Evolutionary conservation across 2,329 filamentous ascomycete genomes (phyloP).

Genomic region (Colletotrichum tabaci): DNA sequence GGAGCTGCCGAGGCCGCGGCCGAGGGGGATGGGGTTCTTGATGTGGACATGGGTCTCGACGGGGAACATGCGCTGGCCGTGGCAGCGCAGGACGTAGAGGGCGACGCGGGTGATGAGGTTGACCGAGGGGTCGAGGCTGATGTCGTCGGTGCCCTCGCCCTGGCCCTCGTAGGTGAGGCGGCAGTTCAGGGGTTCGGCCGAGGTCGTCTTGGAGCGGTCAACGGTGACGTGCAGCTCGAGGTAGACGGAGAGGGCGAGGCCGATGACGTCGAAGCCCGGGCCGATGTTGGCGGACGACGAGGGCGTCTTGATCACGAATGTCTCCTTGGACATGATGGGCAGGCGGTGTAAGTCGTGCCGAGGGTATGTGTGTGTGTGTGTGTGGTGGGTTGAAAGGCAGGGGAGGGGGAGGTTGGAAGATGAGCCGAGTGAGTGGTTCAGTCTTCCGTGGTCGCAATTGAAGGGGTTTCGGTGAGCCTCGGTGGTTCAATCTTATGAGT

Average conservation of each 20-base stretch:
- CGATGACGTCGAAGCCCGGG: constrained; percentile 97
- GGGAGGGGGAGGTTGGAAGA: neutral
- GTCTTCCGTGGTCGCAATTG: neutral
- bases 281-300: constrained; percentile 98
- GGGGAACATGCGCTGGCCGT: constrained; percentile 88
- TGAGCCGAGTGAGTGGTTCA: constrained; percentile 6
- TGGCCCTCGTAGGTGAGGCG: constrained; percentile 91
- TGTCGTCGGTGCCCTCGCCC: constrained; percentile 78
- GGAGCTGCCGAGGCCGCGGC: constrained; percentile 93
- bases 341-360: constrained; percentile 32
- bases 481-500: neutral
- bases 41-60: constrained; percentile 92
- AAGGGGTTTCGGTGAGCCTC: neutral
- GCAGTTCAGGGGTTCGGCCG: constrained; percentile 83
- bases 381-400: neutral
- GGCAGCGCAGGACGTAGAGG: constrained; percentile 93
- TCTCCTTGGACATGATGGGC: constrained; percentile 60
- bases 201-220: constrained; percentile 69
- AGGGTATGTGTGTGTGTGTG: neutral
- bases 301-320: constrained; percentile 83
- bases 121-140: constrained; percentile 85
- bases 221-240: constrained; percentile 90
- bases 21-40: constrained; percentile 94
- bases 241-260: constrained; percentile 93
- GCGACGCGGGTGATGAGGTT: constrained; percentile 97